Percentiles rank a stretch among this genome's conserved stretches.
Evolutionary conservation across 2,329 filamentous ascomycete genomes (phyloP).

Genomic region (Aulographum hederae): DNA sequence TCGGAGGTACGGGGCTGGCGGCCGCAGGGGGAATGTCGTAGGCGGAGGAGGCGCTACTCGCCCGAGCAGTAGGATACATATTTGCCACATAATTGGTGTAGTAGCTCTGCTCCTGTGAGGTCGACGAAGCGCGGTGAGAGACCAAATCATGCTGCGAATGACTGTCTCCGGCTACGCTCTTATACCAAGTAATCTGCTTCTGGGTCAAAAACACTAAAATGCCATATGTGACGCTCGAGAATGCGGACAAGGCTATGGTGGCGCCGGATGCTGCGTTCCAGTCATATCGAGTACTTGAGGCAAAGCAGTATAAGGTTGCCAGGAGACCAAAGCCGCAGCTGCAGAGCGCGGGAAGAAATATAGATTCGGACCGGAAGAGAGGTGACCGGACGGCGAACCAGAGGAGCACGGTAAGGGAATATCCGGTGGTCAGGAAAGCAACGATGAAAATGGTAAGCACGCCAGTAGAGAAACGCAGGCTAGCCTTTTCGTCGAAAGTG

Average conservation of each 20-base stretch:
- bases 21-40: slow-evolving; percentile 5
- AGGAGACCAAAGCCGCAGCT: slow-evolving; percentile 28
- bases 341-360: slow-evolving; percentile 26
- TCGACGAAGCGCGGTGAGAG: too few relatives aligned
- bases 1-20: slow-evolving; percentile 8
- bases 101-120: slow-evolving; percentile 19
- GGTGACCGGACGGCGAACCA: slow-evolving; percentile 27
- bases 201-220: slow-evolving; percentile 16
- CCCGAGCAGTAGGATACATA: slow-evolving; percentile 22
- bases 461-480: slow-evolving; percentile 20
- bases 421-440: slow-evolving; percentile 27
- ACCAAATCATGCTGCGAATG: too few relatives aligned
- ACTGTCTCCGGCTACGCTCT: too few relatives aligned
- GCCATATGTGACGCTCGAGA: slow-evolving; percentile 22
- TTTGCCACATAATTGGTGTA: slow-evolving; percentile 27
- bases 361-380: slow-evolving; percentile 26
- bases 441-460: slow-evolving; percentile 26
- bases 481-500: slow-evolving; percentile 22
- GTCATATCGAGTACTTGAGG: slow-evolving; percentile 19
- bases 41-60: background rate
- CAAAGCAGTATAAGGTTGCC: slow-evolving; percentile 28
- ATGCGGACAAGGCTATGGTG: slow-evolving; percentile 19
- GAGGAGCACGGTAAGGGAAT: slow-evolving; percentile 28
- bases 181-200: slow-evolving; percentile 10
- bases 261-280: slow-evolving; percentile 26